Percentiles rank a stretch among this genome's conserved stretches.
Evolutionary conservation across 345 rosid species (phyloP).

Genomic region (Aegle marmelos): DNA sequence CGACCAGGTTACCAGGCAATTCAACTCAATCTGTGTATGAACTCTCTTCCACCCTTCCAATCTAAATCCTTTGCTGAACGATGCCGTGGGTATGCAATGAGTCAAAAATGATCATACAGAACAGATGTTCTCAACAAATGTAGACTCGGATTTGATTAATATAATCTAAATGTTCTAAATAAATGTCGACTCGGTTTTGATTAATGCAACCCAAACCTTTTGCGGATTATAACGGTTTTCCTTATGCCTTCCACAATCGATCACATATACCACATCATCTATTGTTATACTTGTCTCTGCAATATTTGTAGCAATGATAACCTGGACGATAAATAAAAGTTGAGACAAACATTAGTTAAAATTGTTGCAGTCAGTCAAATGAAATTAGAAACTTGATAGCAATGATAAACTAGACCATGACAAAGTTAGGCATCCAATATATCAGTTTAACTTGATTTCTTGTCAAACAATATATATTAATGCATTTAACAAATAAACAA

Average conservation of each 20-base stretch:
- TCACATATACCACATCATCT: conserved; percentile 90
- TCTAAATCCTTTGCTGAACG: too few species aligned
- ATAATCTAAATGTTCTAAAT: neutral
- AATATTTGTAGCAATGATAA: conserved; percentile 85
- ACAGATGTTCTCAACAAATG: neutral
- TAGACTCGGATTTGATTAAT: neutral
- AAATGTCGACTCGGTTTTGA: neutral
- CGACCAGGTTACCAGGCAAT: too few species aligned
- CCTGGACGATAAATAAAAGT: conserved; percentile 39
- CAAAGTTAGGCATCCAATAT: neutral
- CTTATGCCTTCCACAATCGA: conserved; percentile 92
- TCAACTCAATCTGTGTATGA: too few species aligned
- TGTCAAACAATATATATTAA: neutral
- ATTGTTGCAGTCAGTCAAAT: neutral
- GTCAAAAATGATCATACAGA: neutral
- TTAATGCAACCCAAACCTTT: conserved; percentile 48
- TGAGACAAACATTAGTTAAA: neutral
- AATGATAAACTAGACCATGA: neutral
- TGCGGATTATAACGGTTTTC: conserved; percentile 89
- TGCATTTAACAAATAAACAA: neutral
- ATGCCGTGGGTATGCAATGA: neutral
- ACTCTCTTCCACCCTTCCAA: too few species aligned
- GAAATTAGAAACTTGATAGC: neutral
- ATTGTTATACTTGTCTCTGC: conserved; percentile 94
- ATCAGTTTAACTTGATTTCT: neutral